Base-by-base conservation (phyloP, 257 asterid genomes). In the Datura wrightii region DNA sequence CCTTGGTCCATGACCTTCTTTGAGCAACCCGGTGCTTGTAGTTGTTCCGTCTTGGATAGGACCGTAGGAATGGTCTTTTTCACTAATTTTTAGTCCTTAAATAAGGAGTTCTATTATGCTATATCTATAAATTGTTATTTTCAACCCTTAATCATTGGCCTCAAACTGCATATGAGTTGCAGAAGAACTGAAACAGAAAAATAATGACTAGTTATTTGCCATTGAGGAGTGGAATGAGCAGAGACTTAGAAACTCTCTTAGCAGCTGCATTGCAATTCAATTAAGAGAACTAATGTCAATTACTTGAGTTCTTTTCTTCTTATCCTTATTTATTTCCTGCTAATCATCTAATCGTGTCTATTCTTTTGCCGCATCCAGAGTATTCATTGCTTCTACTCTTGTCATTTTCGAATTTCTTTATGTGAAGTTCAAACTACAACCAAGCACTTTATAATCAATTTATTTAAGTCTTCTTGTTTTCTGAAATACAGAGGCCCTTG, bases 1-100 rank as follows among this genome's bases (percentile, higher is more conserved):
- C 80, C 59, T 74, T 74, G 80, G 80, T 44, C 80, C 58, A 44
- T 71, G 80, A 71, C 80, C 80, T 71, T 5, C 80, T 71, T 24
- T 71, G 59, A 72, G 41, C 80, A 46, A 19, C 42, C 59, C 5
- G 59, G 41, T 7, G 41, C 46, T 72, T 71, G 55, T 71, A 42
- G 54, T 71, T 71, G 16, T n/a, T 71, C 74, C 5, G 18, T 71
- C 56, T 19, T n/a, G 55, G 31, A n/a, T 44, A 18, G 79, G 37
- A 70, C 16, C 54, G 13, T 18, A 9, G 42, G 55, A 10, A 5
- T 71, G 37, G 34, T 71, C 39, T 4, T 70, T 70, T 41, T 69
- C 36, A 41, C 54, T 70, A 70, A 16, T 39, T 39, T 41, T 69
- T 69, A 69, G 6, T 69, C 78, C 24, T 34, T 10, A 62, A 62